Evolutionary conservation across 306 rosid genomes (phyloP).

Genomic region (Argentina anserina): DNA sequence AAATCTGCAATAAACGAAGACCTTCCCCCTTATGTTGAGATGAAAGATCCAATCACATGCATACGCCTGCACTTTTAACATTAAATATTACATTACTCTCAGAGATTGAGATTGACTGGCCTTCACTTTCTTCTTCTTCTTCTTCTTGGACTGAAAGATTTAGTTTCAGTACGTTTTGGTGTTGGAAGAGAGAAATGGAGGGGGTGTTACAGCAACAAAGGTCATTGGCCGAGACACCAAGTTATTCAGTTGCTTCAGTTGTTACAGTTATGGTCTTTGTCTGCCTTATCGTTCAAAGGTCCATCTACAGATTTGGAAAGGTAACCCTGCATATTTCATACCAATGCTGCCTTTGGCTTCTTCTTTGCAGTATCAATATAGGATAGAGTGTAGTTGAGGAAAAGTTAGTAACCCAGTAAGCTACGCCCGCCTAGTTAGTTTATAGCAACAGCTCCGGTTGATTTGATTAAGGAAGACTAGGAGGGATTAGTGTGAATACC

Average conservation of each 20-base stretch:
- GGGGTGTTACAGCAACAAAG: slow-evolving; percentile 42
- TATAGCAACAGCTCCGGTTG: not conserved
- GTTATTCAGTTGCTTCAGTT: slow-evolving; percentile 88
- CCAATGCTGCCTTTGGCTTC: not conserved
- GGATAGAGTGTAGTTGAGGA: not conserved
- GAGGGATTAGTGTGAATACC: not conserved
- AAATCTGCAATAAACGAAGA: not conserved
- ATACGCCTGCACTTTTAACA: not conserved
- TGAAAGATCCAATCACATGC: not conserved
- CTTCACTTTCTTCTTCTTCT: not conserved
- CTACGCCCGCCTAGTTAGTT: too few species aligned
- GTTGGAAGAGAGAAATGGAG: slow-evolving; percentile 23
- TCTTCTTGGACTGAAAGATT: not conserved
- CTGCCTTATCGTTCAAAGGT: slow-evolving; percentile 75
- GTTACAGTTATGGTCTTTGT: slow-evolving; percentile 83
- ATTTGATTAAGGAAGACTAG: not conserved
- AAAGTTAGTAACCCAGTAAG: not conserved
- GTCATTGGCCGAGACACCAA: slow-evolving; percentile 94
- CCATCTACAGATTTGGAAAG: slow-evolving; percentile 78
- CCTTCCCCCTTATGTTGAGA: not conserved
- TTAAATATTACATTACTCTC: not conserved
- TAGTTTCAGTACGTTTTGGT: not conserved
- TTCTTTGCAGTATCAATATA: not conserved
- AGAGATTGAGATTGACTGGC: not conserved
- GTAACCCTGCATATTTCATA: slow-evolving; percentile 26